Base-by-base conservation (phyloP, 306 rosid species). In the Sesbania bispinosa region DNA sequence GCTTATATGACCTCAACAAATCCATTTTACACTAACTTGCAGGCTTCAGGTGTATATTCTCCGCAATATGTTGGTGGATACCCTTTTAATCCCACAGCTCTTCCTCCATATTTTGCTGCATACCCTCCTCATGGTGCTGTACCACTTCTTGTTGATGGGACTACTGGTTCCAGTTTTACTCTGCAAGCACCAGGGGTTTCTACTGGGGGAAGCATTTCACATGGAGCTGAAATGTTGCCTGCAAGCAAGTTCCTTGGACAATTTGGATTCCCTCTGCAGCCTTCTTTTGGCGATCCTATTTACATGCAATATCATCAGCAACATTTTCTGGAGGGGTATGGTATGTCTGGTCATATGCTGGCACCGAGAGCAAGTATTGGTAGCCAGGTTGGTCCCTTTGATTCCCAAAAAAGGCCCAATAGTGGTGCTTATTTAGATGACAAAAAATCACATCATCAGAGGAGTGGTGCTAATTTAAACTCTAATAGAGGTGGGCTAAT, bases 231-330 rank as follows among this genome's bases (percentile, higher is more conserved):
- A 62, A 59, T 77, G 81, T 66, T 27, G 14, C 83, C 80, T 20
- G 67, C 82, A 69, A 77, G 67, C 79, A 84, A 84, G 73, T 80
- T 69, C 50, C 62, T 77, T 51, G 88, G 81, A 51, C 88, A 84
- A 47, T 77, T 10, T 69, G 81, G 85, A 77, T 84, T 10, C 74
- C 81, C 85, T 8, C 46, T 64, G 58, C 88, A 84, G 61, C 74
- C 79, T 39, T 50, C 88, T 63, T 77, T 69, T 80, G 76, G 70
- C 35, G 88, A 84, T 70, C 88, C 85, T 27, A 1, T 80, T n/a
- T 80, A 77, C 77, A 77, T 77, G 83, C 88, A 84, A 45, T 84
- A 80, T 67, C 81, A 74, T 63, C 88, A 77, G 36, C 88, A 77
- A 47, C 76, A 78, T 64, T 80, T 68, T 63, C 62, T 69, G n/a